These are phyloP conservation scores for Astragalus glycyphyllos DNA, from an alignment of 306 rosid species.

Conservation along the genomic window DNA sequence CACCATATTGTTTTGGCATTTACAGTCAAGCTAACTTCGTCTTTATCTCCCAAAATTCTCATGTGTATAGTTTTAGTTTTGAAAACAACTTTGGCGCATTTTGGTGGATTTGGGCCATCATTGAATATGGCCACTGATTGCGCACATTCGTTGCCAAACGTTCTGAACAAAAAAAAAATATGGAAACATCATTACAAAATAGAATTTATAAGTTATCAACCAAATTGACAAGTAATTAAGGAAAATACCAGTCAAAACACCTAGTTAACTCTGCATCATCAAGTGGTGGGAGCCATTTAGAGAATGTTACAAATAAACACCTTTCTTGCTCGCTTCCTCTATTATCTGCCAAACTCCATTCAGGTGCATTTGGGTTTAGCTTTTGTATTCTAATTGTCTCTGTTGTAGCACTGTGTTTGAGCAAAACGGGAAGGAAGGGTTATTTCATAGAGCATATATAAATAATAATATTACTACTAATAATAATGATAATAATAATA, in stretches of 20 bases:
- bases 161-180: constrained; percentile 33
- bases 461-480: too few species aligned
- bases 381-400: too few species aligned
- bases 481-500: too few species aligned
- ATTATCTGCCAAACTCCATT: constrained; percentile 37
- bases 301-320: constrained; percentile 55
- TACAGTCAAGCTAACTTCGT: not conserved
- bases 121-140: constrained; percentile 43
- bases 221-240: not conserved
- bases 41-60: not conserved
- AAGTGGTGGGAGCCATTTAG: constrained; percentile 42
- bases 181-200: not conserved
- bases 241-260: constrained; percentile 50
- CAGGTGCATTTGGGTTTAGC: constrained; percentile 48
- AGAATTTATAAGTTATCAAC: not conserved
- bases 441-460: too few species aligned
- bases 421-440: too few species aligned
- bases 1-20: constrained; percentile 10
- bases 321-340: constrained; percentile 41
- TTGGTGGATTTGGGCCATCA: not conserved
- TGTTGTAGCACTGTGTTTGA: not conserved
- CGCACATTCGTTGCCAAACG: constrained; percentile 50
- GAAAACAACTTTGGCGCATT: constrained; percentile 47
- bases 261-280: constrained; percentile 16
- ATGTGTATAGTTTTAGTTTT: not conserved